Evolutionary conservation across 2,329 filamentous ascomycete species (phyloP).

Genomic region (Ceratocystis ficicola): DNA sequence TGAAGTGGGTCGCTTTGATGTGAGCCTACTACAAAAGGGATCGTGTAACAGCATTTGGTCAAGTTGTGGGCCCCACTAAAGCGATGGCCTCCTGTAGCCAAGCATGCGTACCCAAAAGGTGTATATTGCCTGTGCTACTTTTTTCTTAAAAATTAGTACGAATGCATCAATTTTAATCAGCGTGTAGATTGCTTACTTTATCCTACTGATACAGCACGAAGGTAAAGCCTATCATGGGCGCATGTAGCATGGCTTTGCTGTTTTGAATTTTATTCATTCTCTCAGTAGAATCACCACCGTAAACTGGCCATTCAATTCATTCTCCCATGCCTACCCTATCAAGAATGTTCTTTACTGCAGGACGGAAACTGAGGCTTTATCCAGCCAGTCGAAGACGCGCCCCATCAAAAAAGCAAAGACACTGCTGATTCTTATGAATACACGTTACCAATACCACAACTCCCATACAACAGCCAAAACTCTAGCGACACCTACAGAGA

Average conservation of each 20-base stretch:
- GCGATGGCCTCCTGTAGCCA: not conserved
- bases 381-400: not conserved
- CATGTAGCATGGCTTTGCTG: not conserved
- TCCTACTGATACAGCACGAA: not conserved
- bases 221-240: not conserved
- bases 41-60: not conserved
- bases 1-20: not conserved
- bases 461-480: not conserved
- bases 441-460: not conserved
- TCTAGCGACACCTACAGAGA: not conserved
- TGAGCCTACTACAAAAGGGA: not conserved
- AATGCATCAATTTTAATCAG: not conserved
- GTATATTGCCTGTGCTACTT: too few species aligned
- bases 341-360: conserved; percentile 12
- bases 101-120: not conserved
- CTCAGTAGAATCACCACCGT: conserved; percentile 6
- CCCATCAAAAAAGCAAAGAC: not conserved
- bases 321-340: not conserved
- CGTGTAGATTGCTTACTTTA: too few species aligned
- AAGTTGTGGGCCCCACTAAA: not conserved
- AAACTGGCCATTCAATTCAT: conserved; percentile 16
- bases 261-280: conserved; percentile 18
- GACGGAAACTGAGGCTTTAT: not conserved
- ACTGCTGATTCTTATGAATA: not conserved
- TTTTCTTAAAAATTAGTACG: too few species aligned